Base-by-base conservation (phyloP, 306 rosid species). In the Pachyrhizus erosus region DNA sequence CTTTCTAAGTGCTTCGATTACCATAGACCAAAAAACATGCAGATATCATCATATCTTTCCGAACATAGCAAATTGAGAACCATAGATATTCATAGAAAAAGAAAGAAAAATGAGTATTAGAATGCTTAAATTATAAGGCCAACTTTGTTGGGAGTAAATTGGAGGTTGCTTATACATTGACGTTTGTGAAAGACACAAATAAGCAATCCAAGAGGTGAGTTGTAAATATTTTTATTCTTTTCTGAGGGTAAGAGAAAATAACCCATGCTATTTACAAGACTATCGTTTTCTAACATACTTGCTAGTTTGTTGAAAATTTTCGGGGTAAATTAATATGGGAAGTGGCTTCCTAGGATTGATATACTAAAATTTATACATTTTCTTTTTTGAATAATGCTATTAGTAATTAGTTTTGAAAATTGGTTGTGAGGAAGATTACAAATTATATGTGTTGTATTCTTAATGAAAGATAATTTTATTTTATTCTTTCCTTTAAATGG, bases 11-110 rank as follows among this genome's bases (percentile, higher is more conserved):
- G 67, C 17, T 10, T 80, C 5, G 23, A 21, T 43, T 3, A 61
- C 57, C 81, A 23, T 45, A 29, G 4, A n/a, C 86, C 86, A 46
- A 51, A 61, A 82, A 69, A 81, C 82, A 73, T 84, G 86, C 80
- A 20, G 23, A 73, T 31, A 46, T 24, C 20, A 61, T 49, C 20
- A 61, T 49, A 54, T 5, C 60, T 43, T 67, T 57, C 78, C 45
- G 4, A 60, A 76, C 15, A 29, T 46, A 70, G 69, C 27, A 58
- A 34, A 20, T 20, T 2, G 20, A 57, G 4, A 75, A 65, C 13
- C 5, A 3, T 45, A 5, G 1, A 43, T 60, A 70, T 39, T 10
- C 14, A 45, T 13, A 34, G 9, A 29, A 5, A 71, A 18, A 33
- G 0, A 67, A 13, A 46, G 3, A 8, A 2, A 24, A 5, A 5